Percentiles rank a stretch among this genome's conserved stretches.
Evolutionary conservation across 2,329 filamentous ascomycete genomes (phyloP).

Genomic region (Aureobasidium zeae): DNA sequence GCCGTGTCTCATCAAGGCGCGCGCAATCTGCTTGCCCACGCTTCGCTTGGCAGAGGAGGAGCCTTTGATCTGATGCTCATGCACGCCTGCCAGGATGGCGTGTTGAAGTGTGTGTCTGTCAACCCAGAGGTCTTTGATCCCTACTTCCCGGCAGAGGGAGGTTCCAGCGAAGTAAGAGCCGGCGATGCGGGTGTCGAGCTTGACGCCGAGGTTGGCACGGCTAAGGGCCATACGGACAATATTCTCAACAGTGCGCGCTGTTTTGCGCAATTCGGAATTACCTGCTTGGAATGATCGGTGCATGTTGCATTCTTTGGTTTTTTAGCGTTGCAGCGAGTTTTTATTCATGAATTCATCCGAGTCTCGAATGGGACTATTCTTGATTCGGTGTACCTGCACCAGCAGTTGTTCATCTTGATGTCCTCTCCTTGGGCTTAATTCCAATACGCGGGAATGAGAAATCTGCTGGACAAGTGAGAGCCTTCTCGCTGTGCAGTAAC

Average conservation of each 20-base stretch:
- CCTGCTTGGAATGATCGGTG: constrained; percentile 21
- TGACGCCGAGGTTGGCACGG: constrained; percentile 23
- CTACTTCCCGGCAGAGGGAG: constrained; percentile 27
- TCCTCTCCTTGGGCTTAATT: too few species aligned
- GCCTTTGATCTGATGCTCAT: constrained; percentile 32
- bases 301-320: too few species aligned
- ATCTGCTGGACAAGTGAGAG: too few species aligned
- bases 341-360: too few species aligned
- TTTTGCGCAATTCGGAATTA: constrained; percentile 25
- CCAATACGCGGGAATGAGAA: too few species aligned
- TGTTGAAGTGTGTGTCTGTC: constrained; percentile 31
- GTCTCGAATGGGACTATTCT: too few species aligned
- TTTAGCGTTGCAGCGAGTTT: too few species aligned
- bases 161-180: constrained; percentile 23
- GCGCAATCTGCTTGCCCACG: constrained; percentile 26
- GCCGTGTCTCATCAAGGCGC: constrained; percentile 27
- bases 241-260: constrained; percentile 31
- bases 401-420: too few species aligned
- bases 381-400: too few species aligned
- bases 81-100: constrained; percentile 24
- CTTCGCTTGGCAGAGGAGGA: constrained; percentile 25
- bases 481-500: too few species aligned
- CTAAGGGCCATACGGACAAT: constrained; percentile 30
- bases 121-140: constrained; percentile 32
- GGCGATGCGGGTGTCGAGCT: constrained; percentile 17